Evolutionary conservation across 208 protist species (phyloP).

Genomic region (Acanthamoeba healyi): DNA sequence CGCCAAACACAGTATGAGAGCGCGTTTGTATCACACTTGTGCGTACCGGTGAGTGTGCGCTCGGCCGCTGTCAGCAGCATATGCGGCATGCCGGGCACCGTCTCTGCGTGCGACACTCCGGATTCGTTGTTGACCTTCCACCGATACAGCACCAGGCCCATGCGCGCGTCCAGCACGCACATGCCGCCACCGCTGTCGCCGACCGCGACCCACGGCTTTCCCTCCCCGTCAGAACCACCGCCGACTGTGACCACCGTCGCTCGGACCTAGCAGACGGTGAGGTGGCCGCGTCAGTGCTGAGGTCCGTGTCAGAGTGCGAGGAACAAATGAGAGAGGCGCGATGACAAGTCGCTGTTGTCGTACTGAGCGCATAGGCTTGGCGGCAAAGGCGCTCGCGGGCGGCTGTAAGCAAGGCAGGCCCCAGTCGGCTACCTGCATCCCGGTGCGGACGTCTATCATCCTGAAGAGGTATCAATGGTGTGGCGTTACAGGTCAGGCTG

Average conservation of each 20-base stretch:
- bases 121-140: conserved; percentile 41
- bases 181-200: conserved; percentile 45
- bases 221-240: neutral
- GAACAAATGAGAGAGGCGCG: too few species aligned
- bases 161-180: conserved; percentile 37
- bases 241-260: neutral
- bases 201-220: conserved; percentile 16
- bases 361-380: neutral
- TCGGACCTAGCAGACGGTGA: neutral
- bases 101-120: neutral
- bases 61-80: conserved; percentile 15
- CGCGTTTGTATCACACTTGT: too few species aligned
- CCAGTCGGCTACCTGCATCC: conserved; percentile 19
- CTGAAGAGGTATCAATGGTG: neutral
- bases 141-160: conserved; percentile 5
- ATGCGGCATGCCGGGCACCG: neutral
- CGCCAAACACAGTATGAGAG: neutral
- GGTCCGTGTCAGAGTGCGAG: too few species aligned
- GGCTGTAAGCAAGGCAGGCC: conserved; percentile 23
- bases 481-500: neutral
- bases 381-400: neutral
- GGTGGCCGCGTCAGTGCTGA: too few species aligned
- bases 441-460: conserved; percentile 2
- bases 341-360: too few species aligned
- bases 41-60: conserved; percentile 1